These are phyloP conservation scores for Hypsizygus marmoreus DNA, from an alignment of 768 basidiomycete genomes.

Conservation along the genomic window DNA sequence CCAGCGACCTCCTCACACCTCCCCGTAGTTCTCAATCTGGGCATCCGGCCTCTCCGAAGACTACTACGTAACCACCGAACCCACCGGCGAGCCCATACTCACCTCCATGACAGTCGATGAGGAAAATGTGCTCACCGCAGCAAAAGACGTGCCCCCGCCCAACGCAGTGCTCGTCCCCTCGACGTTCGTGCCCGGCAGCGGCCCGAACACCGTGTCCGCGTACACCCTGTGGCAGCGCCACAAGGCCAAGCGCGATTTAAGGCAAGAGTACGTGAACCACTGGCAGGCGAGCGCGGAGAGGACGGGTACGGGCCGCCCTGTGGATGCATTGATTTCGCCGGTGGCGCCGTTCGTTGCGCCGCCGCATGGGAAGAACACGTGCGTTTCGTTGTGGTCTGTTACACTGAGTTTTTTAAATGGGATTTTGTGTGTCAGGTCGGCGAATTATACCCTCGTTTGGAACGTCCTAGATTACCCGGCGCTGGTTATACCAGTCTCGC, in stretches of 20 bases:
- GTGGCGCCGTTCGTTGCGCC: conserved; percentile 59
- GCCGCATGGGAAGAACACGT: conserved; percentile 64
- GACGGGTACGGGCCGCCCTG: conserved; percentile 71
- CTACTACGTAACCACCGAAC: no score
- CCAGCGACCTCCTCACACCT: no score
- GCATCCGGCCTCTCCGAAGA: no score
- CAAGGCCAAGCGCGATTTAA: conserved; percentile 46
- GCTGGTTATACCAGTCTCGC: conserved; percentile 63
- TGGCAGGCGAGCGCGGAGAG: conserved; percentile 55
- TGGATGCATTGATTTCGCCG: conserved; percentile 76
- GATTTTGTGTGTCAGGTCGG: conserved; percentile 33
- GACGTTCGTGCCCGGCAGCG: no score
- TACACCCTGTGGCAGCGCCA: conserved; percentile 73
- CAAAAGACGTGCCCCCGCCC: no score
- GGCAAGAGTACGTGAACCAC: conserved; percentile 58
- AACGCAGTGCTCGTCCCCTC: no score
- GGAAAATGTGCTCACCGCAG: no score
- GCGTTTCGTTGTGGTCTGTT: conserved; percentile 18
- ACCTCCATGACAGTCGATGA: no score
- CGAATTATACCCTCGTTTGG: conserved; percentile 62
- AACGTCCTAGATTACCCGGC: conserved; percentile 70
- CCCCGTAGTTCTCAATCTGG: no score
- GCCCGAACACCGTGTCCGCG: conserved; percentile 28
- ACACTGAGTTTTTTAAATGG: conserved; percentile 7
- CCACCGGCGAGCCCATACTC: no score